Evolutionary conservation across 2,329 filamentous ascomycete genomes (phyloP).

Genomic region (Aspergillus fischeri): DNA sequence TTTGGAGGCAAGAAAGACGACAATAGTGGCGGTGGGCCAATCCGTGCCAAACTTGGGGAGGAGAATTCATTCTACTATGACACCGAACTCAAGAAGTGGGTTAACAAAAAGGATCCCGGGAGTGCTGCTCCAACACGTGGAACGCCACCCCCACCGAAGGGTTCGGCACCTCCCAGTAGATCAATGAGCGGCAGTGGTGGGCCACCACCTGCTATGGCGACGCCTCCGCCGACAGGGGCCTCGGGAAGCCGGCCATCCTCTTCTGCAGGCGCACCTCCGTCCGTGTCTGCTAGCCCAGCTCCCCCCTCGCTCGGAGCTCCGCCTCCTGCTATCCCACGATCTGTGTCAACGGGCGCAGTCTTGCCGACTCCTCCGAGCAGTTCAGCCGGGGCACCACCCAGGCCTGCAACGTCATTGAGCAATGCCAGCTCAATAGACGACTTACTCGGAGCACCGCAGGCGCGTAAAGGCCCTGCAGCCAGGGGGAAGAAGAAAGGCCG

Average conservation of each 20-base stretch:
- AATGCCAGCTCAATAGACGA: slow-evolving; percentile 95
- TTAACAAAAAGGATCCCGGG: slow-evolving; percentile 84
- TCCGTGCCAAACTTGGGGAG: slow-evolving; percentile 90
- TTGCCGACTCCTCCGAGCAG: slow-evolving; percentile 34
- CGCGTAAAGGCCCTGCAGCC: slow-evolving; percentile 60
- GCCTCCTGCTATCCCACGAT: slow-evolving; percentile 28
- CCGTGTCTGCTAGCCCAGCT: slow-evolving; percentile 30
- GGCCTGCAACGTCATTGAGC: slow-evolving; percentile 77
- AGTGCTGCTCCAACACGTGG: slow-evolving; percentile 58
- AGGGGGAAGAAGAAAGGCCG: slow-evolving; percentile 77
- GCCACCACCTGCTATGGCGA: slow-evolving; percentile 39
- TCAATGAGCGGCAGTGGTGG: slow-evolving; percentile 53
- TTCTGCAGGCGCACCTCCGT: slow-evolving; percentile 24
- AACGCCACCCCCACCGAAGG: slow-evolving; percentile 75
- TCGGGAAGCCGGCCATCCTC: slow-evolving; percentile 31
- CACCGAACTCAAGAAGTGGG: slow-evolving; percentile 93
- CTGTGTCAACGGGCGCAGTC: slow-evolving; percentile 35
- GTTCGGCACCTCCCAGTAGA: slow-evolving; percentile 46
- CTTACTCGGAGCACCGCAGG: slow-evolving; percentile 69
- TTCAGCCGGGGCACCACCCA: slow-evolving; percentile 49
- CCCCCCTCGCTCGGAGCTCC: slow-evolving; percentile 25
- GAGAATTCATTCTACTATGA: slow-evolving; percentile 92
- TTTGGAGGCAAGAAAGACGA: slow-evolving; percentile 61
- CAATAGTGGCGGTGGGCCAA: slow-evolving; percentile 51
- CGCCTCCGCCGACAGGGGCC: slow-evolving; percentile 19